A percentile compares a stretch with the other conserved stretches of the same genome.
Conservation (phyloP, 768 basidiomycete species). For the Gautieria morchelliformis region DNA sequence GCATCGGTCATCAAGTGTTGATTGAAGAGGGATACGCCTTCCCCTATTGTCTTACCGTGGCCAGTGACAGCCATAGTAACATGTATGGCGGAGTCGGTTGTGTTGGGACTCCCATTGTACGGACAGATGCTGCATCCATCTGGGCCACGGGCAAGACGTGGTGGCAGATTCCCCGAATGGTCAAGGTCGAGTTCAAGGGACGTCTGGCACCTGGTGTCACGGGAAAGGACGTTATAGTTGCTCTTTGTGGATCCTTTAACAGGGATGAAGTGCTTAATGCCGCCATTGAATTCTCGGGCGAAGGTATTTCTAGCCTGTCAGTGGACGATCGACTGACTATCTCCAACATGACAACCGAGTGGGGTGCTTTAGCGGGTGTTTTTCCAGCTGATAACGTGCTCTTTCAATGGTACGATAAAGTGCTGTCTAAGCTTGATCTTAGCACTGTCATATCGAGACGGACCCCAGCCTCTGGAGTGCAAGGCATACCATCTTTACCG, state of each 20-base stretch:
- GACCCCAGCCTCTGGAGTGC: constrained; percentile 20
- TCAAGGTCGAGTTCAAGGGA: constrained; percentile 87
- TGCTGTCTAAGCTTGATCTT: constrained; percentile 62
- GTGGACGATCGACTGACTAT: constrained; percentile 95
- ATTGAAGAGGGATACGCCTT: constrained; percentile 99
- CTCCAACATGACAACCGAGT: constrained; percentile 99
- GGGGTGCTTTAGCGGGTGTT: constrained; percentile 94
- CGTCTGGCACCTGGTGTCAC: constrained; percentile 80
- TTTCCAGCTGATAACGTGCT: constrained; percentile 87
- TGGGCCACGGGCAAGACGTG: constrained; percentile 99
- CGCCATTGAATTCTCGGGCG: constrained; percentile 92
- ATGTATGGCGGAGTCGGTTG: constrained; percentile 99
- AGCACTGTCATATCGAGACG: constrained; percentile 56
- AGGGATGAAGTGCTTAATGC: constrained; percentile 94
- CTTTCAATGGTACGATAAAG: constrained; percentile 75
- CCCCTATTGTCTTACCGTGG: constrained; percentile 90
- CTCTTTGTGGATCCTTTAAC: constrained; percentile 92
- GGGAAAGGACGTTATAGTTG: constrained; percentile 97
- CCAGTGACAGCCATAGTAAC: constrained; percentile 93
- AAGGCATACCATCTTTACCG: constrained; percentile 57
- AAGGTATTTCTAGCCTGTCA: constrained; percentile 65
- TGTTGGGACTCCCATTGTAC: constrained; percentile 93
- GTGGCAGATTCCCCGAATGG: constrained; percentile 98
- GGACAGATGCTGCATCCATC: constrained; percentile 88
- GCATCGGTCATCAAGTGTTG: constrained; percentile 96